Percentiles rank a stretch among this genome's conserved stretches.
Evolutionary conservation across 106 monocot genomes (phyloP).

Genomic region (Acorus gramineus): DNA sequence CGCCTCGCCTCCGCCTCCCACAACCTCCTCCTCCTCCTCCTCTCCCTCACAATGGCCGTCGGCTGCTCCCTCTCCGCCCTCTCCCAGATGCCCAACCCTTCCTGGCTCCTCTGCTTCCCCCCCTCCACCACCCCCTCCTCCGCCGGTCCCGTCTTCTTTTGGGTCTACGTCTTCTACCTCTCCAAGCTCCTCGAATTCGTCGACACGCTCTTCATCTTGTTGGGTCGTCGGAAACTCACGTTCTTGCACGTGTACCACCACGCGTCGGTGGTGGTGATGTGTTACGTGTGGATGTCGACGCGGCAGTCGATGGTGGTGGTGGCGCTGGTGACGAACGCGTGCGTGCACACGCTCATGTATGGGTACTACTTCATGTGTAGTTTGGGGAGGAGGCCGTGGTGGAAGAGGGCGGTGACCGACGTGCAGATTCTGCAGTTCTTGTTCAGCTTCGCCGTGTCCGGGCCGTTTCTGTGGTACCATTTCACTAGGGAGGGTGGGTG

Average conservation of each 20-base stretch:
- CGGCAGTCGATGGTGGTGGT: constrained; percentile 73
- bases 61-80: constrained; percentile 57
- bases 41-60: constrained; percentile 51
- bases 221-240: constrained; percentile 37
- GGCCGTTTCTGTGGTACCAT: constrained; percentile 62
- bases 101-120: constrained; percentile 63
- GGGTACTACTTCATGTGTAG: constrained; percentile 56
- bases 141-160: constrained; percentile 78
- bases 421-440: constrained; percentile 78
- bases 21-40: constrained; percentile 51
- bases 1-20: constrained; percentile 35
- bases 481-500: constrained; percentile 49
- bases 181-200: constrained; percentile 92
- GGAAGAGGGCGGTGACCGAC: constrained; percentile 71
- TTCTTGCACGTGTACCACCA: constrained; percentile 99
- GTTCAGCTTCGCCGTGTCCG: constrained; percentile 55
- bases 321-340: constrained; percentile 74
- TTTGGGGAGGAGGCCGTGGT: constrained; percentile 43
- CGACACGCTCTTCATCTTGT: constrained; percentile 81
- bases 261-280: constrained; percentile 66
- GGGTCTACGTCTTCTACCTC: constrained; percentile 86
- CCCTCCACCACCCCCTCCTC: constrained; percentile 3
- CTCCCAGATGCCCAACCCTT: constrained; percentile 21
- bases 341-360: constrained; percentile 83
- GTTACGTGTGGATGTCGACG: constrained; percentile 60